A percentile compares a stretch with the other conserved stretches of the same genome.
Evolutionary conservation across 139 green algal species (phyloP).

Genomic region (Tetradesmus obliquus): DNA sequence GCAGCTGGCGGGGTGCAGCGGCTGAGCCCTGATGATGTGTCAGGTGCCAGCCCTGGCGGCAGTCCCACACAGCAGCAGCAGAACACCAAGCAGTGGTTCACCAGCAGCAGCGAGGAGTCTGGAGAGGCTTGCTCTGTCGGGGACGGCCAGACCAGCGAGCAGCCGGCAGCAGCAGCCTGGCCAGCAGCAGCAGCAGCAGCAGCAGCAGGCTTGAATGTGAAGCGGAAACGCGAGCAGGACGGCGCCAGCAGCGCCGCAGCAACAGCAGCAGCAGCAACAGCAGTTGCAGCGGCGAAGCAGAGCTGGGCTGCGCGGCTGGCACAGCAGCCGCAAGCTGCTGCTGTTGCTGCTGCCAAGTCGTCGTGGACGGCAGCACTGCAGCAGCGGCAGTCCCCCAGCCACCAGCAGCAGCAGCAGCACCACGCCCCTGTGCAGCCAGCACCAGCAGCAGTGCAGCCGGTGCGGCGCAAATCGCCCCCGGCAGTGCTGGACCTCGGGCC

Average conservation of each 20-base stretch:
- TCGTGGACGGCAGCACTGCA: constrained; percentile 22
- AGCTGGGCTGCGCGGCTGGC: neutral
- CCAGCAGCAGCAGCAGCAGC: constrained; percentile 7
- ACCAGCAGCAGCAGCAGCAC: constrained; percentile 8
- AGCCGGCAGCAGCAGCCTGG: neutral
- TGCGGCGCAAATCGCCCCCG: too few relatives aligned
- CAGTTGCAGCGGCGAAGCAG: neutral
- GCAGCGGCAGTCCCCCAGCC: neutral
- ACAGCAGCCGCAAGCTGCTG: constrained; percentile 1
- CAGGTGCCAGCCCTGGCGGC: neutral
- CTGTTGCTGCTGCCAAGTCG: constrained; percentile 25
- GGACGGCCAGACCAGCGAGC: neutral
- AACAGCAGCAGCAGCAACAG: neutral
- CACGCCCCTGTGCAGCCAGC: neutral
- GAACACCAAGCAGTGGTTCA: constrained; percentile 47
- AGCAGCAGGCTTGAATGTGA: neutral
- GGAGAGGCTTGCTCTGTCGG: constrained; percentile 13
- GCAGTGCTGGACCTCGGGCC: constrained; percentile 42
- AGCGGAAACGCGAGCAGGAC: neutral
- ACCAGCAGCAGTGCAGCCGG: neutral
- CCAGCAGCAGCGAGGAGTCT: constrained; percentile 39
- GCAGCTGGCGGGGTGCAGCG: neutral
- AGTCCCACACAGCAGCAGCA: constrained; percentile 41
- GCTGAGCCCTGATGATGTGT: constrained; percentile 20
- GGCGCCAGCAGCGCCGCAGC: neutral